A percentile compares a stretch with the other conserved stretches of the same genome.
Evolutionary conservation across 1,139 yeast species (phyloP).

Genomic region (Komagataea norvegica): DNA sequence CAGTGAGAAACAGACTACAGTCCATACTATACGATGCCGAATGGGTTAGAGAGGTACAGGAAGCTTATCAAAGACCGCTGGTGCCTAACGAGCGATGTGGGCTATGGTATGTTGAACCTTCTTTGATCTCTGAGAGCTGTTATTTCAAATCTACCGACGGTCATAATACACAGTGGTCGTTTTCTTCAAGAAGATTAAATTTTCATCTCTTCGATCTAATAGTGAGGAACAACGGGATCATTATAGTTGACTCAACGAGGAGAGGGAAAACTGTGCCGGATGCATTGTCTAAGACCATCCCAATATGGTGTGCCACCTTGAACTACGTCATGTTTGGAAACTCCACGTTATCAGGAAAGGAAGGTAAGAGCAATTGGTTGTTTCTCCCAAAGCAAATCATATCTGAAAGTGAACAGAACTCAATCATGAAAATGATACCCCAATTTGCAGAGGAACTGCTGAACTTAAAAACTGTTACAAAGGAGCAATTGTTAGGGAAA

Average conservation of each 20-base stretch:
- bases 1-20: conserved; percentile 59
- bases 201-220: conserved; percentile 58
- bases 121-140: conserved; percentile 39
- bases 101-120: conserved; percentile 67
- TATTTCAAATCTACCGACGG: conserved; percentile 93
- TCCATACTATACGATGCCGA: conserved; percentile 61
- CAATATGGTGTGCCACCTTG: conserved; percentile 86
- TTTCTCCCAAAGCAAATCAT: conserved; percentile 51
- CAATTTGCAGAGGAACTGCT: conserved; percentile 44
- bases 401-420: conserved; percentile 51
- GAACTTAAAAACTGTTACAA: conserved; percentile 36
- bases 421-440: conserved; percentile 48
- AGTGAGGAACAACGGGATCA: conserved; percentile 39
- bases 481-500: conserved; percentile 29
- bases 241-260: conserved; percentile 80
- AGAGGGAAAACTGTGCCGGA: conserved; percentile 84
- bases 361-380: conserved; percentile 31
- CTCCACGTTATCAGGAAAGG: no score
- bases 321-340: conserved; percentile 48
- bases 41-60: conserved; percentile 36
- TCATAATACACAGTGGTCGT: conserved; percentile 75
- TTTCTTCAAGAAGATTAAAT: conserved; percentile 68
- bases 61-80: conserved; percentile 37
- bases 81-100: conserved; percentile 87
- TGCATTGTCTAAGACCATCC: conserved; percentile 78